phyloP scores from a whole-genome alignment of 176 grass and related monocot species.

The Phoenix dactylifera region DNA sequence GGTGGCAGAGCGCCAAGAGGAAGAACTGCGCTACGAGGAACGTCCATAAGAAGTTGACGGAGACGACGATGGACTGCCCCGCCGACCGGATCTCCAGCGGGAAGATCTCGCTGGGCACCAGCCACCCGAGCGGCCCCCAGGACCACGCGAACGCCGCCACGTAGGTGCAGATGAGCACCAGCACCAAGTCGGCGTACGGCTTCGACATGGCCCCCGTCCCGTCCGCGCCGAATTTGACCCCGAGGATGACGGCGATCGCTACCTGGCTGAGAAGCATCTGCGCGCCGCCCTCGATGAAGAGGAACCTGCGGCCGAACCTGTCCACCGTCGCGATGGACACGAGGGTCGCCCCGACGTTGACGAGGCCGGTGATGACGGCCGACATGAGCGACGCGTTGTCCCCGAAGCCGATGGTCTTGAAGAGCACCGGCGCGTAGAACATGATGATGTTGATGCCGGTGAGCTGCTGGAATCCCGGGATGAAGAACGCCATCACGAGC shows the following conservation, averaged over 20 bases:
- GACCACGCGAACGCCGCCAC: constrained; percentile 60
- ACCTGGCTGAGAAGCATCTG: constrained; percentile 30
- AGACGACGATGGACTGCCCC: constrained; percentile 6
- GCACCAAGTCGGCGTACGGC: constrained; percentile 14
- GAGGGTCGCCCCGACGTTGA: too few relatives aligned
- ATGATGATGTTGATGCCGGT: not conserved
- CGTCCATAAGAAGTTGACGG: constrained; percentile 6
- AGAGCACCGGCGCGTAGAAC: not conserved
- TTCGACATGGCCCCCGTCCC: constrained; percentile 14
- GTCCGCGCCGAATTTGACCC: constrained; percentile 22
- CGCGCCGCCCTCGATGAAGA: constrained; percentile 10
- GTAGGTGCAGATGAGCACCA: constrained; percentile 53
- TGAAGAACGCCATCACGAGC: constrained; percentile 14
- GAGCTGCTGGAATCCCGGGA: not conserved
- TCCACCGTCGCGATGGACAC: too few relatives aligned
- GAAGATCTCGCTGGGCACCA: constrained; percentile 89
- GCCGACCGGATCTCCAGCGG: constrained; percentile 49
- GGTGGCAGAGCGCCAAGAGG: constrained; percentile 4
- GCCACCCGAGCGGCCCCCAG: constrained; percentile 53
- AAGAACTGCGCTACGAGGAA: constrained; percentile 12
- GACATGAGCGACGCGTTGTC: too few relatives aligned
- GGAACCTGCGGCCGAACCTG: not conserved
- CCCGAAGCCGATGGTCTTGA: too few relatives aligned
- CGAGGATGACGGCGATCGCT: constrained; percentile 39
- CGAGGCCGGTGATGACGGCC: too few relatives aligned